These are phyloP conservation scores for Pugionium dolabratum DNA, from an alignment of 345 rosid genomes.

Conservation along the genomic window DNA sequence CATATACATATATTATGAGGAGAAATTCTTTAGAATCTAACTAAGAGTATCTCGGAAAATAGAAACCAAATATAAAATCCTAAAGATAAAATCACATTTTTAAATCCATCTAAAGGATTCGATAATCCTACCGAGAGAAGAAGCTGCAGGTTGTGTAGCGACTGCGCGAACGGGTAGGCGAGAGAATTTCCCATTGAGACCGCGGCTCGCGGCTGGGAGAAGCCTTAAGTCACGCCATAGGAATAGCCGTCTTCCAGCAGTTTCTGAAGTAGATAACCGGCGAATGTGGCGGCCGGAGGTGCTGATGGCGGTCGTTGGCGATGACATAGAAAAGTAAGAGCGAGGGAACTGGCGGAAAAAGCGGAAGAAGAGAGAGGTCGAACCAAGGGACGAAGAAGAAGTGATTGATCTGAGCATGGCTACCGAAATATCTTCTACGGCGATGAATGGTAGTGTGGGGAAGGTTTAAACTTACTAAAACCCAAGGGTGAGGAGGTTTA, in stretches of 20 bases:
- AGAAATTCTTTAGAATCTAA: neutral
- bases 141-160: slow-evolving; percentile 53
- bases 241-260: slow-evolving; percentile 29
- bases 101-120: neutral
- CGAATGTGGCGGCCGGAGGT: slow-evolving; percentile 42
- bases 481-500: slow-evolving; percentile 2
- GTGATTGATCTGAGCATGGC: slow-evolving; percentile 55
- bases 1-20: neutral
- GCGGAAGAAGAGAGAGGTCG: slow-evolving; percentile 46
- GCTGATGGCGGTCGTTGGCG: slow-evolving; percentile 24
- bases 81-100: neutral
- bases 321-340: slow-evolving; percentile 34
- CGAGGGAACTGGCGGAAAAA: slow-evolving; percentile 35
- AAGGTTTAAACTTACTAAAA: neutral
- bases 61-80: neutral
- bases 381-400: slow-evolving; percentile 45
- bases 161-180: slow-evolving; percentile 55
- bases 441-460: neutral
- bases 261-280: slow-evolving; percentile 36
- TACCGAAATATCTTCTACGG: slow-evolving; percentile 33
- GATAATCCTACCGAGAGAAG: slow-evolving; percentile 19
- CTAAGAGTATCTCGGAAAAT: neutral
- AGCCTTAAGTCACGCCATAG: slow-evolving; percentile 32
- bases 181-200: slow-evolving; percentile 45
- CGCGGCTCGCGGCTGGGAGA: neutral